A percentile compares a stretch with the other conserved stretches of the same genome.
These are phyloP conservation scores for Phytophthora cryptogea DNA, from an alignment of 352 stramenopile species.

Conservation along the genomic window DNA sequence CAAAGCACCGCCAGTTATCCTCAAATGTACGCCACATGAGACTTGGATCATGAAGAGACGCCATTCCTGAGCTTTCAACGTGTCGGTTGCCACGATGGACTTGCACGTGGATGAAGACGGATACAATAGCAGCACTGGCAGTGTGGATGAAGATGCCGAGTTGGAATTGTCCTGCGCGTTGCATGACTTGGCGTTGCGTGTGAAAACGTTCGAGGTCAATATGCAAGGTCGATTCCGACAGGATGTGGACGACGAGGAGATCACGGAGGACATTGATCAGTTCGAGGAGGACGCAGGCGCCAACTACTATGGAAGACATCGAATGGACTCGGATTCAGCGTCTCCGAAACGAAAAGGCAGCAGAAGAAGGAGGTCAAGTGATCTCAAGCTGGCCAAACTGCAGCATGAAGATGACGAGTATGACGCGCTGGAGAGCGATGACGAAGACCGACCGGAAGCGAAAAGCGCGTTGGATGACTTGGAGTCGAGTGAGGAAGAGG, in stretches of 20 bases:
- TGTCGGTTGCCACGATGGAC: slow-evolving; percentile 24
- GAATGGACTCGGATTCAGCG: slow-evolving; percentile 24
- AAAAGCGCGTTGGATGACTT: slow-evolving; percentile 8
- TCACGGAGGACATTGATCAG: slow-evolving; percentile 69
- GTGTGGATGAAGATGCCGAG: slow-evolving; percentile 74
- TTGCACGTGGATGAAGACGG: slow-evolving; percentile 43
- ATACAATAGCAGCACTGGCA: slow-evolving; percentile 59
- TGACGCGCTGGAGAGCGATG: slow-evolving; percentile 18
- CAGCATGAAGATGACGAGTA: slow-evolving; percentile 40
- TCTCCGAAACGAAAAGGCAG: slow-evolving; percentile 35
- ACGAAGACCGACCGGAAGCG: slow-evolving; percentile 28
- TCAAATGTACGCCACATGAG: slow-evolving; percentile 25
- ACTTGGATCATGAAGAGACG: slow-evolving; percentile 30
- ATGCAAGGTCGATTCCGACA: slow-evolving; percentile 63
- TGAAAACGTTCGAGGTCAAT: slow-evolving; percentile 74
- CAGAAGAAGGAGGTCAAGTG: slow-evolving; percentile 15
- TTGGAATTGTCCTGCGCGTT: slow-evolving; percentile 77
- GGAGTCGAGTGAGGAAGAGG: slow-evolving; percentile 22
- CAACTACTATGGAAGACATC: slow-evolving; percentile 9
- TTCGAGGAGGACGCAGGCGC: slow-evolving; percentile 32
- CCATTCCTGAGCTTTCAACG: neutral
- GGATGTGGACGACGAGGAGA: slow-evolving; percentile 47
- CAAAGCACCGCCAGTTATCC: slow-evolving; percentile 14
- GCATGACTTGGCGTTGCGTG: slow-evolving; percentile 63
- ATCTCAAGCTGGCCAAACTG: slow-evolving; percentile 35